These are phyloP conservation scores for Exserohilum turcica DNA, from an alignment of 2,329 filamentous ascomycete genomes.

Conservation along the genomic window DNA sequence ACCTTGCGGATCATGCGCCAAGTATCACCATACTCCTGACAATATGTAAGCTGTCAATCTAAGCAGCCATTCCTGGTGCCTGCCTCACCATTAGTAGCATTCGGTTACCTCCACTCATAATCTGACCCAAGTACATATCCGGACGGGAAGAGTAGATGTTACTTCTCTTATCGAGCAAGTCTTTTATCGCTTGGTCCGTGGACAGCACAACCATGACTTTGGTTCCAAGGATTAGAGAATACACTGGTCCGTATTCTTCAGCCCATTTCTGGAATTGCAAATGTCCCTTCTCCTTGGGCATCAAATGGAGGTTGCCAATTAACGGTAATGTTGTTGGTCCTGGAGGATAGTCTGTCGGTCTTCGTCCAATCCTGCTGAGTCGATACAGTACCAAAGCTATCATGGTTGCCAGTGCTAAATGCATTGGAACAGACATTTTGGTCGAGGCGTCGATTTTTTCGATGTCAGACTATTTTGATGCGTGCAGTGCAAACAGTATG, in stretches of 20 bases:
- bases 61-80: not conserved
- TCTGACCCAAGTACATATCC: constrained; percentile 28
- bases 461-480: too few species aligned
- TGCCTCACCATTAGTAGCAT: constrained; percentile 23
- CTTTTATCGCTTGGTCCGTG: constrained; percentile 54
- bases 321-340: constrained; percentile 59
- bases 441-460: not conserved
- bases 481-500: too few species aligned
- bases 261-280: constrained; percentile 60
- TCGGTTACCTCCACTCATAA: constrained; percentile 14
- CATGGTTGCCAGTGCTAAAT: not conserved
- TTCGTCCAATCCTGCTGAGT: constrained; percentile 21
- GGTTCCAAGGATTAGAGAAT: constrained; percentile 58
- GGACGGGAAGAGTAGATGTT: constrained; percentile 57
- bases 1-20: constrained; percentile 30
- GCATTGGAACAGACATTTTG: constrained; percentile 8
- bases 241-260: constrained; percentile 57
- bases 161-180: constrained; percentile 58
- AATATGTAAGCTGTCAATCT: not conserved
- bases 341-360: constrained; percentile 52
- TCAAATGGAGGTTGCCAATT: constrained; percentile 59
- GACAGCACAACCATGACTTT: constrained; percentile 56
- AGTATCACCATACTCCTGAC: constrained; percentile 20
- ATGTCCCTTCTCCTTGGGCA: constrained; percentile 52
- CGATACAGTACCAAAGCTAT: constrained; percentile 6